Conservation (phyloP, 2,329 filamentous ascomycete genomes). For the Daldinia sp. region DNA sequence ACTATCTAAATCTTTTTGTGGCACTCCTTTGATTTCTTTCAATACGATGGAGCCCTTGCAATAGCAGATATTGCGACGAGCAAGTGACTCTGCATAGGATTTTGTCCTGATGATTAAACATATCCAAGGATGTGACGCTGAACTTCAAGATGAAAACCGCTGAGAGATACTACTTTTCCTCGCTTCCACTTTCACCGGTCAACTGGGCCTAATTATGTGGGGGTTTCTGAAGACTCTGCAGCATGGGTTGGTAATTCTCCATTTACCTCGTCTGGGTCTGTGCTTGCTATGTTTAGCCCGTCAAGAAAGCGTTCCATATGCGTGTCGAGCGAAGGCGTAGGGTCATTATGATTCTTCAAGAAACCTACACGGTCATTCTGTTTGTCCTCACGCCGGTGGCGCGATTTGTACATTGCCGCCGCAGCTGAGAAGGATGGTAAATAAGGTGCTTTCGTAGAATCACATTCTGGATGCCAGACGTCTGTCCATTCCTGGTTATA, state of each 20-base stretch:
- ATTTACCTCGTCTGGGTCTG: constrained; percentile 1
- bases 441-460: too few species aligned
- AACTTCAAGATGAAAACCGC: constrained; percentile 13
- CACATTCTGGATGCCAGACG: too few species aligned
- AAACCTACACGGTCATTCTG: neutral
- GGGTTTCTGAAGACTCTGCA: neutral
- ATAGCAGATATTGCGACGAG: neutral
- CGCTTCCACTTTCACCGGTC: neutral
- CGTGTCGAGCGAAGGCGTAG: too few species aligned
- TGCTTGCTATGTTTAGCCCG: neutral
- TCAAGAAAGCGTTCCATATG: neutral
- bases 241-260: neutral
- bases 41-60: neutral
- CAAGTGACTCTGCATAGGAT: neutral
- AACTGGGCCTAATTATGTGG: too few species aligned
- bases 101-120: constrained; percentile 4
- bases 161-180: constrained; percentile 6
- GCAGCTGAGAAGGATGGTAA: constrained; percentile 6
- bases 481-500: constrained; percentile 28
- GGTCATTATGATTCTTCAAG: too few species aligned
- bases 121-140: neutral
- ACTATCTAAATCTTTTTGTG: neutral
- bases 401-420: constrained; percentile 1
- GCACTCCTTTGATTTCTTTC: neutral
- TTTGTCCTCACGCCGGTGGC: constrained; percentile 1